Conservation (phyloP, 129 eudicot species). For the Glebionis coronaria region DNA sequence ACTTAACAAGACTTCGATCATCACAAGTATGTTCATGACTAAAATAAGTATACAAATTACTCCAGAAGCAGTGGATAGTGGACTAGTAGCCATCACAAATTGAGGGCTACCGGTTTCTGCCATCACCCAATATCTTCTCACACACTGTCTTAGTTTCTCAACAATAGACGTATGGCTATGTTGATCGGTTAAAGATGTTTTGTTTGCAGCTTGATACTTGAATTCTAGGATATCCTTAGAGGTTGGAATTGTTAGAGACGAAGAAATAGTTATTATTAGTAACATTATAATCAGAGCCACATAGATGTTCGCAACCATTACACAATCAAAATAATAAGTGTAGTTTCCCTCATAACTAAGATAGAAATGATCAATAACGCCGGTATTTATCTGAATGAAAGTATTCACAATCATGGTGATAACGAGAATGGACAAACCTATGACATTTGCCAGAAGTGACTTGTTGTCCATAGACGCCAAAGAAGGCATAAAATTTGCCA, state of each 20-base stretch:
- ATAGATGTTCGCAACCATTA: neutral
- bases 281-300: constrained; percentile 8
- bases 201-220: constrained; percentile 20
- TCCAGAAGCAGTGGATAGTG: constrained; percentile 10
- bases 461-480: constrained; percentile 32
- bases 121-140: constrained; percentile 23
- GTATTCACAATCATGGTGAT: constrained; percentile 32
- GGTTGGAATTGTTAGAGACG: constrained; percentile 30
- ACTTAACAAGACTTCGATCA: neutral
- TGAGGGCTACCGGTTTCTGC: constrained; percentile 28
- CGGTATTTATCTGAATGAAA: constrained; percentile 20
- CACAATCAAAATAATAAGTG: neutral
- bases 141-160: constrained; percentile 11
- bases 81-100: constrained; percentile 18
- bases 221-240: constrained; percentile 25
- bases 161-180: neutral
- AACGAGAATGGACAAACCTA: constrained; percentile 38
- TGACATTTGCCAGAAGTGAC: constrained; percentile 22
- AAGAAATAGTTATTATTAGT: constrained; percentile 13
- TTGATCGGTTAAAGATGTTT: neutral
- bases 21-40: neutral
- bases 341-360: neutral
- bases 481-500: constrained; percentile 37
- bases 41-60: constrained; percentile 6
- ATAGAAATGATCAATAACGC: constrained; percentile 5